Evolutionary conservation across 805 yeast species (phyloP).

Genomic region (Spathaspora girioi): DNA sequence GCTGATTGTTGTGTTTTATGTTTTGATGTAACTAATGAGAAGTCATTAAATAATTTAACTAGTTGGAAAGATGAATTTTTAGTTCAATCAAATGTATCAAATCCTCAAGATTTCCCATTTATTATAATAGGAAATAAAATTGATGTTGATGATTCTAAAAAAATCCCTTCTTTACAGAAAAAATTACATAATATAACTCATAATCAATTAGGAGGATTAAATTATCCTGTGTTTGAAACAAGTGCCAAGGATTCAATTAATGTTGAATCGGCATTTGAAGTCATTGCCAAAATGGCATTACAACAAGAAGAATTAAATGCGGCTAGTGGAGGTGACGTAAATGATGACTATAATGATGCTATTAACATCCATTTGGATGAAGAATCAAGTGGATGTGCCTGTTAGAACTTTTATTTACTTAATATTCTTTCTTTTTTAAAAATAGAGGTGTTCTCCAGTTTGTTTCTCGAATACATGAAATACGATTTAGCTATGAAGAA

Average conservation of each 20-base stretch:
- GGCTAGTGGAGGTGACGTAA: conserved; percentile 52
- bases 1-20: conserved; percentile 97
- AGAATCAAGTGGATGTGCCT: conserved; percentile 72
- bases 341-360: conserved; percentile 92
- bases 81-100: conserved; percentile 87
- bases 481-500: neutral
- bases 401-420: conserved; percentile 35
- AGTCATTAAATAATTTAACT: conserved; percentile 83
- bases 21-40: conserved; percentile 92
- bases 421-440: too few species aligned
- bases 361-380: conserved; percentile 90
- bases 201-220: conserved; percentile 58
- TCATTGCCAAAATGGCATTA: conserved; percentile 90
- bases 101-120: conserved; percentile 95
- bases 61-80: conserved; percentile 95
- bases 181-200: conserved; percentile 45
- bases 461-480: neutral
- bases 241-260: conserved; percentile 95
- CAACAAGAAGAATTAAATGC: conserved; percentile 94
- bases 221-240: conserved; percentile 87
- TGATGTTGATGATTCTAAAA: conserved; percentile 88
- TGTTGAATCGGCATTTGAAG: conserved; percentile 93
- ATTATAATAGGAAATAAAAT: conserved; percentile 93
- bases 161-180: conserved; percentile 57
- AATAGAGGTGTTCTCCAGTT: conserved; percentile 17